Percentiles rank a stretch among this genome's conserved stretches.
These are phyloP conservation scores for Neofusicoccum sp. DNA, from an alignment of 2,329 filamentous ascomycete species.

Conservation along the genomic window DNA sequence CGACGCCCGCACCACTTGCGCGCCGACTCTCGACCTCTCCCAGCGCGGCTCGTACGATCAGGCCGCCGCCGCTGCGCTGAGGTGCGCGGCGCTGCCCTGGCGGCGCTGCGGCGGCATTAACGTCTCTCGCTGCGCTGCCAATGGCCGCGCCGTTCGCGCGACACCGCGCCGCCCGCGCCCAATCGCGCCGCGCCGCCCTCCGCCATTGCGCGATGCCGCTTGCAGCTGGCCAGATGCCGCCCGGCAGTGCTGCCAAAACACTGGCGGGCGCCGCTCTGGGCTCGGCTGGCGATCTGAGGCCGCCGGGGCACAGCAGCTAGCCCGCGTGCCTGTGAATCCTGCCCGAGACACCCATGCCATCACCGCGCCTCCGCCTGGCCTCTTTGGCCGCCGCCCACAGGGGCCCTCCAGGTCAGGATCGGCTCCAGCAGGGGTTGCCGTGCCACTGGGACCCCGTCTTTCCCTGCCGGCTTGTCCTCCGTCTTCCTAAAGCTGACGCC, in stretches of 20 bases:
- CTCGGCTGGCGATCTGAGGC: constrained; percentile 4
- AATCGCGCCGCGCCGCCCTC: constrained; percentile 2
- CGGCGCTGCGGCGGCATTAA: not conserved
- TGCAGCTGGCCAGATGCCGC: not conserved
- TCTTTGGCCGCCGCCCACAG: not conserved
- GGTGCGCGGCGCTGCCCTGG: not conserved
- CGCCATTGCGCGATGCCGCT: not conserved
- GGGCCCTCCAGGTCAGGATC: constrained; percentile 2
- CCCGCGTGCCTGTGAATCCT: constrained; percentile 16
- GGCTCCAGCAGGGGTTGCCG: constrained; percentile 14
- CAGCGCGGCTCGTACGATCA: constrained; percentile 8
- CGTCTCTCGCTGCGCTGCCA: not conserved
- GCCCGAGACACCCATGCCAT: constrained; percentile 15
- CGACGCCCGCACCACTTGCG: not conserved
- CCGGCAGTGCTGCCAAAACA: constrained; percentile 15
- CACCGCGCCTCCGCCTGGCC: constrained; percentile 12
- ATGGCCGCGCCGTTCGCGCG: not conserved
- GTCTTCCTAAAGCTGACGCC: constrained; percentile 20
- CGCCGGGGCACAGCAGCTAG: constrained; percentile 6
- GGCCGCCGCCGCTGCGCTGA: constrained; percentile 2
- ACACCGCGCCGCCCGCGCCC: not conserved
- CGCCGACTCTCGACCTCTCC: not conserved
- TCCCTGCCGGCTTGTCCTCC: constrained; percentile 15
- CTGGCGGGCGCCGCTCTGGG: constrained; percentile 3
- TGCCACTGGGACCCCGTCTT: constrained; percentile 9